Evolutionary conservation across 2,329 filamentous ascomycete species (phyloP).

Genomic region (Cryphonectria carpinicola): DNA sequence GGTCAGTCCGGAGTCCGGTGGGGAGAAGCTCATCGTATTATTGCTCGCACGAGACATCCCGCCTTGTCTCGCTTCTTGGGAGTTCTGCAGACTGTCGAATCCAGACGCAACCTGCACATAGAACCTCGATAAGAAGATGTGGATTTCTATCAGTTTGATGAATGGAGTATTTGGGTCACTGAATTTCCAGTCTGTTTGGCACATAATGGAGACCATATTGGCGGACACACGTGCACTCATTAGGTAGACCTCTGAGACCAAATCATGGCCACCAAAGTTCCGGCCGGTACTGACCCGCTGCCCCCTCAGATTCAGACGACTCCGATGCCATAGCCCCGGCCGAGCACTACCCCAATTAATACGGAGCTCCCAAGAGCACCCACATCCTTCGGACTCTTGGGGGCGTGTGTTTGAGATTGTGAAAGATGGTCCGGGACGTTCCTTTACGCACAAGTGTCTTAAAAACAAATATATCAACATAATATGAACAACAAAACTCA

Average conservation of each 20-base stretch:
- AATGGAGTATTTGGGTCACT: not conserved
- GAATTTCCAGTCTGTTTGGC: not conserved
- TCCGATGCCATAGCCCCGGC: conserved; percentile 10
- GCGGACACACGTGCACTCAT: not conserved
- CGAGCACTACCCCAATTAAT: conserved; percentile 24
- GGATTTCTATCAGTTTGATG: too few relatives aligned
- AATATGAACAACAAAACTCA: not conserved
- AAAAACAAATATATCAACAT: not conserved
- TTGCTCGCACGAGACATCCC: not conserved
- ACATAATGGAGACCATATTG: not conserved
- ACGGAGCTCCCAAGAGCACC: conserved; percentile 22
- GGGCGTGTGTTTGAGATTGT: not conserved
- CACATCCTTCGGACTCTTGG: conserved; percentile 19
- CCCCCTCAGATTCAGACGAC: not conserved
- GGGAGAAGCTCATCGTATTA: not conserved
- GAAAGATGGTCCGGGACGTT: conserved; percentile 14
- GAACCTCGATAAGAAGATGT: not conserved
- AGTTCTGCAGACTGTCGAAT: not conserved
- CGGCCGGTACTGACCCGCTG: not conserved
- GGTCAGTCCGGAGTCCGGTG: conserved; percentile 14
- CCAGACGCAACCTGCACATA: not conserved
- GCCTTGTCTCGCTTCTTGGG: not conserved
- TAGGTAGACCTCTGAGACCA: not conserved
- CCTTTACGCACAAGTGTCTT: conserved; percentile 14
- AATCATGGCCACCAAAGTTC: not conserved